Evolutionary conservation across 495 filamentous ascomycete species (phyloP).

Genomic region (Pseudevernia furfuracea): DNA sequence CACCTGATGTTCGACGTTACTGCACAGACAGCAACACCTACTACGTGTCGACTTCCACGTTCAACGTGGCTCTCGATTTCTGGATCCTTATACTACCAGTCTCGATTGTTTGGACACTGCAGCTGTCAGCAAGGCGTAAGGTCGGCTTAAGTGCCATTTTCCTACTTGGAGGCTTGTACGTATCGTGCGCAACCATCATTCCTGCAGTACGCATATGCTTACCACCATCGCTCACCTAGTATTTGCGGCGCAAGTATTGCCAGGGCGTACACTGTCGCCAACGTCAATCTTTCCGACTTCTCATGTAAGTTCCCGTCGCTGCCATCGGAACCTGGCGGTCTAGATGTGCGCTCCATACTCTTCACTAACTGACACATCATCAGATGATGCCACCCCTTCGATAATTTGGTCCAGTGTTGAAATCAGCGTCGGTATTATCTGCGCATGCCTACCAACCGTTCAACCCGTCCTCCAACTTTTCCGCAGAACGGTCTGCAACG

Average conservation of each 20-base stretch:
- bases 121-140: neutral
- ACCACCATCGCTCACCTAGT: neutral
- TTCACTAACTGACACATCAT: neutral
- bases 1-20: neutral
- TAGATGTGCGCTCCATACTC: neutral
- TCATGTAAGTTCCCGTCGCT: neutral
- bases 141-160: neutral
- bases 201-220: neutral
- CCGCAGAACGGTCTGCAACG: neutral
- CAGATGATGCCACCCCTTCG: neutral
- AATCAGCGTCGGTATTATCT: neutral
- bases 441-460: neutral
- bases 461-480: neutral
- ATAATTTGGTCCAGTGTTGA: neutral
- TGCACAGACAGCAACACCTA: neutral
- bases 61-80: neutral
- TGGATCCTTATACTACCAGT: neutral
- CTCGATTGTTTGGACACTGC: neutral
- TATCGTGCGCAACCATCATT: neutral
- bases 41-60: neutral
- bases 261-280: neutral
- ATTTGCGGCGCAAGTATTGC: neutral
- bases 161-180: conserved; percentile 1
- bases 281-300: neutral
- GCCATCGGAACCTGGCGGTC: neutral